phyloP scores from a whole-genome alignment of 441 rosid genomes.

The Biscutella auriculata region DNA sequence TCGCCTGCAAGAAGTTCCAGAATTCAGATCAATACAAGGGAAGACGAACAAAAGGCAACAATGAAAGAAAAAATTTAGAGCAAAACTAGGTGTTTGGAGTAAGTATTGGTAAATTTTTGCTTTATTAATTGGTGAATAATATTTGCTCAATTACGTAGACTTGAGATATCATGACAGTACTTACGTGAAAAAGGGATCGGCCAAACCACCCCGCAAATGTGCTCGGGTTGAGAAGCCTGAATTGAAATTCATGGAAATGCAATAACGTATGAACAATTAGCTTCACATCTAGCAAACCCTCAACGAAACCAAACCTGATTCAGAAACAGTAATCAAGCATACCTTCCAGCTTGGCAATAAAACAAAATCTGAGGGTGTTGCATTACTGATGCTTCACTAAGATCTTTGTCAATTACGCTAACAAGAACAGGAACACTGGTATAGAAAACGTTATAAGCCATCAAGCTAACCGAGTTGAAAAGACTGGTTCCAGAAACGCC shows the following conservation, averaged over 20 bases:
- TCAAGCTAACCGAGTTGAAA: conserved; percentile 94
- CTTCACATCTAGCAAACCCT: conserved; percentile 1
- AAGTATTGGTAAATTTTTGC: background rate
- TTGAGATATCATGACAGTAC: conserved; percentile 27
- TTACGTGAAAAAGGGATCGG: conserved; percentile 91
- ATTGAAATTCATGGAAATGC: background rate
- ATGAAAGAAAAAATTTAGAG: background rate
- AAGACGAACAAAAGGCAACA: background rate
- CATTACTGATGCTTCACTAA: conserved; percentile 84
- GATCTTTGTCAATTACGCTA: conserved; percentile 95
- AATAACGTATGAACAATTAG: background rate
- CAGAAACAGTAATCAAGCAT: background rate
- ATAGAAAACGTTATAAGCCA: conserved; percentile 97
- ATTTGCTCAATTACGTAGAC: background rate
- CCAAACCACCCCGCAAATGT: conserved; percentile 99
- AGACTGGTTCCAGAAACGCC: conserved; percentile 99
- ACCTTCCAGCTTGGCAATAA: conserved; percentile 99
- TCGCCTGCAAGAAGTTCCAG: conserved; percentile 49
- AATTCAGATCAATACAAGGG: background rate
- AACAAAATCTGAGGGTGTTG: conserved; percentile 97
- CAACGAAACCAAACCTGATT: background rate
- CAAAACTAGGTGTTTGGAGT: background rate
- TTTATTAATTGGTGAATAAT: background rate
- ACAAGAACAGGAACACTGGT: conserved; percentile 91
- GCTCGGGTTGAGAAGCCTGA: conserved; percentile 97